Conservation (phyloP, 192 early-diverging fungal species). For the Rhizoclosmatium sp. region DNA sequence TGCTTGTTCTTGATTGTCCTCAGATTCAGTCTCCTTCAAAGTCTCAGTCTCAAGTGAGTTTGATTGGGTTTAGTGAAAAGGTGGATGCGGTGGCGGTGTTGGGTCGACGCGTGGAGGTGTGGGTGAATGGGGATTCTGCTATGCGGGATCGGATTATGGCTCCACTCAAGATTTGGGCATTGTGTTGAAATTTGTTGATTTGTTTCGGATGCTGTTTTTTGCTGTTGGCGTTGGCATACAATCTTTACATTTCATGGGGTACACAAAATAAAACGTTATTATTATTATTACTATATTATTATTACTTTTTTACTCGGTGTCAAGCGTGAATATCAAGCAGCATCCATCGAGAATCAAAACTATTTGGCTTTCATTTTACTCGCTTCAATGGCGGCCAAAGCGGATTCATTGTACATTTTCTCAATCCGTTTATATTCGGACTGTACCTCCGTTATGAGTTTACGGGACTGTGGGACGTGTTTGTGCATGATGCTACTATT, state of each 20-base stretch:
- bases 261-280: not conserved
- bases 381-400: constrained; percentile 32
- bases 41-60: not conserved
- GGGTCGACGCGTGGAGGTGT: not conserved
- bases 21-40: no score
- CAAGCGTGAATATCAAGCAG: not conserved
- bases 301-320: not conserved
- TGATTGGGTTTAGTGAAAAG: not conserved
- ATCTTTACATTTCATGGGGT: not conserved
- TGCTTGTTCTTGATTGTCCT: not conserved
- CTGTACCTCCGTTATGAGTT: constrained; percentile 50
- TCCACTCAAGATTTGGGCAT: not conserved
- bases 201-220: not conserved
- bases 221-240: no score
- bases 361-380: constrained; percentile 3
- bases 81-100: not conserved
- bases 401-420: constrained; percentile 43
- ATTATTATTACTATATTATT: not conserved
- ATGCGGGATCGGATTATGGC: not conserved
- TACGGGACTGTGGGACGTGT: constrained; percentile 42
- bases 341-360: not conserved
- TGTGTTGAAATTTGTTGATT: not conserved
- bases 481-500: constrained; percentile 23
- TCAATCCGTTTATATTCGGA: constrained; percentile 50
- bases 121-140: not conserved